Conservation (phyloP, 208 protist species). For the Trypanosoma brucei region DNA sequence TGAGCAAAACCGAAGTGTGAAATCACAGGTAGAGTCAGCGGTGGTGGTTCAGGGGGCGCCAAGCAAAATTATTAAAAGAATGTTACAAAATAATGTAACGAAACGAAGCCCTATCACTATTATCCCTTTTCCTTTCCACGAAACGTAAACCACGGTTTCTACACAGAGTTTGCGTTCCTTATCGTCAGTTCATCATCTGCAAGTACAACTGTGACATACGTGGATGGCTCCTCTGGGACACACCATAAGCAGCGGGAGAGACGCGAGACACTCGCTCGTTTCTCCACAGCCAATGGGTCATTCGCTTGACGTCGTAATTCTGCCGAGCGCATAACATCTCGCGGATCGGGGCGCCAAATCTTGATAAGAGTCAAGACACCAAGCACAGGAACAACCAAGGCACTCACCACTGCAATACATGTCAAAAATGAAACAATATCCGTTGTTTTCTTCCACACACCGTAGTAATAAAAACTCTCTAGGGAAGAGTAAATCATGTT, state of each 20-base stretch:
- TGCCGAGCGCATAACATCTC: conserved; percentile 35
- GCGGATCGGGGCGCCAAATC: conserved; percentile 30
- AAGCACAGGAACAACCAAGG: conserved; percentile 43
- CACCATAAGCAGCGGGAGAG: conserved; percentile 13
- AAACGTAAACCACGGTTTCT: background rate
- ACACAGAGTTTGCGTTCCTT: too few relatives aligned
- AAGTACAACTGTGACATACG: background rate
- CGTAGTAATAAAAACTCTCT: conserved; percentile 46
- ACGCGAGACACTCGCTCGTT: background rate
- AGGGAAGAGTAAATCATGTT: conserved; percentile 47
- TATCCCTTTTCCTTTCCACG: too few relatives aligned
- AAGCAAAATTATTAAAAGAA: too few relatives aligned
- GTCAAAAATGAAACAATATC: conserved; percentile 30
- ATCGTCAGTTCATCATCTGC: background rate
- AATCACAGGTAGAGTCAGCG: too few relatives aligned
- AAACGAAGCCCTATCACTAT: too few relatives aligned
- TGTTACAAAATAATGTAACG: too few relatives aligned
- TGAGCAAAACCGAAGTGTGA: too few relatives aligned
- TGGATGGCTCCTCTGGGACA: conserved; percentile 18
- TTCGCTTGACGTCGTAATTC: too few relatives aligned
- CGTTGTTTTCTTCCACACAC: conserved; percentile 48
- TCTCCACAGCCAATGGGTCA: background rate
- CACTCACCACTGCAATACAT: conserved; percentile 34
- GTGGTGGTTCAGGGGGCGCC: too few relatives aligned
- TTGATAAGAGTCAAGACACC: conserved; percentile 21